Percentiles rank a stretch among this genome's conserved stretches.
phyloP scores from a whole-genome alignment of 1,284 basidiomycete genomes.

The Sporisorium sorghi region DNA sequence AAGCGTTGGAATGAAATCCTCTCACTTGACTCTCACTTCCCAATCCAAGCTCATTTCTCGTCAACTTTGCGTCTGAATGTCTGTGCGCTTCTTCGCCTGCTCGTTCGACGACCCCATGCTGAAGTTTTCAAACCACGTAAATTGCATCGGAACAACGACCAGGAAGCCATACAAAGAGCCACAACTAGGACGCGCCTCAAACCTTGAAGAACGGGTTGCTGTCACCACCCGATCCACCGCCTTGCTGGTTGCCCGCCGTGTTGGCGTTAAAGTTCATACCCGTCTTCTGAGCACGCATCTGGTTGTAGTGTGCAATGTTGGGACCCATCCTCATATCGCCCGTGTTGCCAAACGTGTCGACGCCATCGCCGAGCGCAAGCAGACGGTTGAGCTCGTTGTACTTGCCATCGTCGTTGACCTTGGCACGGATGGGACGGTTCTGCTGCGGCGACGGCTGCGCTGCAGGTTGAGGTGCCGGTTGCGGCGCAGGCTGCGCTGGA shows the following conservation, averaged over 20 bases:
- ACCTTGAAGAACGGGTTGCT: slow-evolving; percentile 63
- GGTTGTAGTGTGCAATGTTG: slow-evolving; percentile 45
- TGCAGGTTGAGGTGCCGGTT: slow-evolving; percentile 18
- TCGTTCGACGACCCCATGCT: background rate
- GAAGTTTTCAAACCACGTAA: background rate
- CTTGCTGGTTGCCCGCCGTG: slow-evolving; percentile 21
- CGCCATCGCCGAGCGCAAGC: slow-evolving; percentile 65
- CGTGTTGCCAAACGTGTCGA: slow-evolving; percentile 68
- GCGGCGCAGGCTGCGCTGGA: slow-evolving; percentile 26
- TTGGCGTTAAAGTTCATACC: slow-evolving; percentile 51
- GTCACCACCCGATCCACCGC: slow-evolving; percentile 12
- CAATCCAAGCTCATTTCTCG: background rate
- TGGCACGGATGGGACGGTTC: slow-evolving; percentile 37
- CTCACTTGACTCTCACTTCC: background rate
- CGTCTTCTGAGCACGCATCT: slow-evolving; percentile 54
- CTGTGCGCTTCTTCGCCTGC: background rate
- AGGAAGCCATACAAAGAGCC: background rate
- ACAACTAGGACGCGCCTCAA: slow-evolving; percentile 17
- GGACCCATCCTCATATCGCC: slow-evolving; percentile 66
- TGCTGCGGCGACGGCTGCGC: slow-evolving; percentile 26
- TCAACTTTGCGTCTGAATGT: background rate
- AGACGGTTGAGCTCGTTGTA: slow-evolving; percentile 65
- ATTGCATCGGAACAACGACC: slow-evolving; percentile 6
- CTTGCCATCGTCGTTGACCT: slow-evolving; percentile 49
- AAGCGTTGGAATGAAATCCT: background rate